Conservation (phyloP, 495 filamentous ascomycete species). For the Bryoglossum gracile region DNA sequence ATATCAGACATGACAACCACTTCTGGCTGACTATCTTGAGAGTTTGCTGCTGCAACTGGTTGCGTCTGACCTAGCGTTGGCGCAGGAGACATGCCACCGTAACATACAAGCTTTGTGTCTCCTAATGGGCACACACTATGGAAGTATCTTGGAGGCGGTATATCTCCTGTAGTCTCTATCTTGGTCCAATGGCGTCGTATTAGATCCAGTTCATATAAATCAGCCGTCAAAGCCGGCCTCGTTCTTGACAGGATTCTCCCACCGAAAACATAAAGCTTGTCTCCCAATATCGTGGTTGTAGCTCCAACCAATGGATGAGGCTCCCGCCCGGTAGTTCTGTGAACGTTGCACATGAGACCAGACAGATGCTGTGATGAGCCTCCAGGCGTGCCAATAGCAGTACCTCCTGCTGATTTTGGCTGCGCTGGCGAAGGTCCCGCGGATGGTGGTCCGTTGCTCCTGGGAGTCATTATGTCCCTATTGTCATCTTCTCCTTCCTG, state of each 20-base stretch:
- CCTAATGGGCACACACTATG: conserved; percentile 91
- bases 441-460: conserved; percentile 43
- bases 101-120: conserved; percentile 93
- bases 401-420: conserved; percentile 36
- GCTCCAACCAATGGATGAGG: conserved; percentile 88
- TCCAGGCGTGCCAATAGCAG: conserved; percentile 37
- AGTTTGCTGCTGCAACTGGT: conserved; percentile 35
- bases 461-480: conserved; percentile 40
- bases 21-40: conserved; percentile 70
- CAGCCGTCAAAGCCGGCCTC: conserved; percentile 69
- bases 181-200: conserved; percentile 89
- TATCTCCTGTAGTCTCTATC: conserved; percentile 72
- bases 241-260: conserved; percentile 79
- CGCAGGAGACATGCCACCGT: conserved; percentile 93
- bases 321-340: conserved; percentile 81
- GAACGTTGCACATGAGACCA: conserved; percentile 88
- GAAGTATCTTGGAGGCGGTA: conserved; percentile 89
- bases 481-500: conserved; percentile 39
- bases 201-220: conserved; percentile 89
- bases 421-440: conserved; percentile 37
- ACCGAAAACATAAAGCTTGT: conserved; percentile 94
- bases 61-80: conserved; percentile 33
- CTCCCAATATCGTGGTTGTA: conserved; percentile 88
- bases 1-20: conserved; percentile 98
- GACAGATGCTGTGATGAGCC: conserved; percentile 56